phyloP scores from a whole-genome alignment of 257 asterid species.

The Anisodus tanguticus region DNA sequence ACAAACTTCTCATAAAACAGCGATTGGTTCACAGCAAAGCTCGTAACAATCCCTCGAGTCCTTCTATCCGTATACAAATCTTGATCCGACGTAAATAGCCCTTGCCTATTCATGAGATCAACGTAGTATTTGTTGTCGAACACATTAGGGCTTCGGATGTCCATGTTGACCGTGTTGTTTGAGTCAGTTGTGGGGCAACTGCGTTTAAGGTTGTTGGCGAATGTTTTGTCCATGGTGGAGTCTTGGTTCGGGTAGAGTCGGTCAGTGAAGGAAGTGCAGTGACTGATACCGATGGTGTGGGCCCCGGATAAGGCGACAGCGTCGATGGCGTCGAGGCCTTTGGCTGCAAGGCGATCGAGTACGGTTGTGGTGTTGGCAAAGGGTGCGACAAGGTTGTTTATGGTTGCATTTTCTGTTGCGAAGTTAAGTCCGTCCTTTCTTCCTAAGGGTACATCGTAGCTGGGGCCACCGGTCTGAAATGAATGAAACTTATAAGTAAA shows the following conservation, averaged over 20 bases:
- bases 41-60: constrained; percentile 3
- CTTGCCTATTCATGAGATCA: constrained; percentile 31
- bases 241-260: constrained; percentile 29
- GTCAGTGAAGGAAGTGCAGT: constrained; percentile 27
- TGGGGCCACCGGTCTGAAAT: constrained; percentile 25
- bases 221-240: constrained; percentile 27
- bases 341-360: neutral
- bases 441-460: constrained; percentile 20
- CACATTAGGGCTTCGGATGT: neutral
- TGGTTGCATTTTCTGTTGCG: constrained; percentile 24
- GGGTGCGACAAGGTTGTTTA: constrained; percentile 22
- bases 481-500: neutral
- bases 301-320: constrained; percentile 24
- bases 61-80: constrained; percentile 26
- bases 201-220: constrained; percentile 23
- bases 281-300: constrained; percentile 27
- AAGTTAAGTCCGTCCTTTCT: constrained; percentile 29
- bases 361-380: neutral
- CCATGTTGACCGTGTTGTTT: constrained; percentile 10
- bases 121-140: constrained; percentile 32
- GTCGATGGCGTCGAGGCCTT: neutral
- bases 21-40: constrained; percentile 18
- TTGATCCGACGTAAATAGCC: constrained; percentile 25
- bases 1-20: constrained; percentile 25
- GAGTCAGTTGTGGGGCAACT: neutral